Base-by-base conservation (phyloP, 148 eudicot genomes). In the Limonium bicolor region DNA sequence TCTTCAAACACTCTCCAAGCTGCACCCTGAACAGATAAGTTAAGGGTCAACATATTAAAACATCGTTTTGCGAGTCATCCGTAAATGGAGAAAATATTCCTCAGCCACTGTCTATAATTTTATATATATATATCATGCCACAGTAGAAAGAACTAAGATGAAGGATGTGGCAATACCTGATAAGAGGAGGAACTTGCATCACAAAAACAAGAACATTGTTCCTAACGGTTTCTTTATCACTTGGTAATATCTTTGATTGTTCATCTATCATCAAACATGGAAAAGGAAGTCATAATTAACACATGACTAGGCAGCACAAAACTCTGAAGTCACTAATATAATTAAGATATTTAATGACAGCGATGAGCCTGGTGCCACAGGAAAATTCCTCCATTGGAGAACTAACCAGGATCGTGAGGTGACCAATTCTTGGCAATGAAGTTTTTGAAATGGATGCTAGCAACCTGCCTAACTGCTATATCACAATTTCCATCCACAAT, bases 1-100 rank as follows among this genome's bases (percentile, higher is more conserved):
- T 92, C 70, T 92, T 92, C 43, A 92, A 72, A 66, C 99, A 92
- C 68, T 85, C 99, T 19, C 99, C 99, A 38, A 92, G 62, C 63
- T 92, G 99, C 47, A 71, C 80, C 71, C 99, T 92, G 71, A 19
- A 49, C 20, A 37, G 24, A n/a, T n/a, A n/a, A n/a, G n/a, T n/a
- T n/a, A n/a, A n/a, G n/a, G n/a, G n/a, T 27, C 19, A 43, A 14
- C 47, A 41, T n/a, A 43, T 43, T 12, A 25, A 22, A 38, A 18
- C 42, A 43, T 15, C 5, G 4, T 38, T 4, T 12, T 24, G 13
- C n/a, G n/a, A n/a, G n/a, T n/a, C n/a, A n/a, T n/a, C n/a, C n/a
- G n/a, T n/a, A n/a, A n/a, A n/a, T n/a, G n/a, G n/a, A n/a, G n/a
- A n/a, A n/a, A n/a, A n/a, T n/a, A n/a, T n/a, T n/a, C n/a, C n/a